Evolutionary conservation across 1,139 yeast species (phyloP), one percentile per base, ranked within the genome.

Genomic region (Blastobotrys niveus): DNA sequence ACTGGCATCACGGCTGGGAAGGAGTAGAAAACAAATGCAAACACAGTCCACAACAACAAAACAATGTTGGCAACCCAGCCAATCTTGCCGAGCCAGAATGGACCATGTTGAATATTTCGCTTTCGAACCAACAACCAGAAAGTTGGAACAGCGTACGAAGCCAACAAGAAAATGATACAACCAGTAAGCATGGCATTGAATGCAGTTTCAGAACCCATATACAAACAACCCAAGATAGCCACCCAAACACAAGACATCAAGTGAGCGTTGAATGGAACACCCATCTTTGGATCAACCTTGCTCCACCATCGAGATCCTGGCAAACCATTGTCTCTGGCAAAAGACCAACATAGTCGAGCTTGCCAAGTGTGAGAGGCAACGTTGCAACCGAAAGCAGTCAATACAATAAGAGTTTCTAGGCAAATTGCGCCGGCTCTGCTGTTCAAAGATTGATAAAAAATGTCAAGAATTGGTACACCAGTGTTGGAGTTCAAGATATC

Each of bases 181-280:
- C 91, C 82, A 0, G 95, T 93, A 67, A 86, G 75, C 62, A 86
- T 85, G 3, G 95, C 87, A 63, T 82, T 82, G 65, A 85, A 83
- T 0, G 94, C 94, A 7, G 89, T 76, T 3, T 78, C 69, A 0
- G 94, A 83, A 1, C 85, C 67, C 39, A 86, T 65, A 26, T 45
- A n/a, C 8, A 46, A 24, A 14, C 45, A 39, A 14, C 46, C 49
- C 34, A 46, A 27, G 88, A 82, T 42, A 80, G 68, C 31, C 76
- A 62, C 2, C 88, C 85, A 65, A 2, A 76, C 49, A 19, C 76
- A 76, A 39, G 87, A 79, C 12, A 84, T 67, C 42, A 80, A 63
- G 37, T 85, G 70, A 0, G 95, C 86, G 61, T 82, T 80, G 55
- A 76, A 78, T 1, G 95, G 95, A 17, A 85, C 81, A 6, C 67